phyloP scores from a whole-genome alignment of 2,329 filamentous ascomycete genomes.

The Chrysoporthe austroafricana region DNA sequence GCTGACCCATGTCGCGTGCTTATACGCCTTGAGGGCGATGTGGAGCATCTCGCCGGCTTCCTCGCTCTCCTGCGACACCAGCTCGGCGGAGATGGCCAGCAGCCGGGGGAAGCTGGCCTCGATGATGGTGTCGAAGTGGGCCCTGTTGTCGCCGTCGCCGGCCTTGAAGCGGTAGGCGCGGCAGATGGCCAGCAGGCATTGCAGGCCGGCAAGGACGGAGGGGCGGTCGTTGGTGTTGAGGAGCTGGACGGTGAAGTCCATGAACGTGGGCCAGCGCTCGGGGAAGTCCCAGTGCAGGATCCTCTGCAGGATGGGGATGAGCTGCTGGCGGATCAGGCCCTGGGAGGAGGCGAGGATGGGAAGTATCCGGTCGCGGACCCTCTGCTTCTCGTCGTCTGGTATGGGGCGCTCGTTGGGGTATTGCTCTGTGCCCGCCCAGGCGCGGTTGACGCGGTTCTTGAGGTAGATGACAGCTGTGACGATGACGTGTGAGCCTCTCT shows the following conservation, averaged over 20 bases:
- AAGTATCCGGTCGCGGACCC: constrained; percentile 85
- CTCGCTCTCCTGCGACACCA: constrained; percentile 87
- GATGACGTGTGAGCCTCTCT: constrained; percentile 28
- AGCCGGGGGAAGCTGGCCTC: constrained; percentile 88
- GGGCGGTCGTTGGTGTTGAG: constrained; percentile 83
- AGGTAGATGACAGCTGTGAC: constrained; percentile 87
- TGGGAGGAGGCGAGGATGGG: constrained; percentile 83
- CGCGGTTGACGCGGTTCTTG: constrained; percentile 94
- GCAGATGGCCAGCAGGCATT: constrained; percentile 93
- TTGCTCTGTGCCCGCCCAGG: constrained; percentile 82
- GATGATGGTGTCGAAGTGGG: constrained; percentile 93
- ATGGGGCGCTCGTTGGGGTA: constrained; percentile 74
- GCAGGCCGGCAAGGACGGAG: constrained; percentile 89
- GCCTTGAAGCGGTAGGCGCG: constrained; percentile 93
- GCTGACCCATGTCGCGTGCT: constrained; percentile 94
- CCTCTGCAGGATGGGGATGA: constrained; percentile 92
- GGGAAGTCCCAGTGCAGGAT: constrained; percentile 97
- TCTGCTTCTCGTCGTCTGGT: constrained; percentile 84
- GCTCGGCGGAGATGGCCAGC: constrained; percentile 81
- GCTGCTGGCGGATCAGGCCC: constrained; percentile 83
- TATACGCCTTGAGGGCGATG: constrained; percentile 93
- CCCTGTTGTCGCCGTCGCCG: constrained; percentile 73
- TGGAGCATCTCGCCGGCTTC: constrained; percentile 97
- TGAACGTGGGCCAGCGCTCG: constrained; percentile 89
- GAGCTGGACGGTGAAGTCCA: constrained; percentile 88